Percentiles rank a stretch among this genome's conserved stretches.
Conservation (phyloP, 2,329 filamentous ascomycete genomes). For the Trichoderma koningiopsis region DNA sequence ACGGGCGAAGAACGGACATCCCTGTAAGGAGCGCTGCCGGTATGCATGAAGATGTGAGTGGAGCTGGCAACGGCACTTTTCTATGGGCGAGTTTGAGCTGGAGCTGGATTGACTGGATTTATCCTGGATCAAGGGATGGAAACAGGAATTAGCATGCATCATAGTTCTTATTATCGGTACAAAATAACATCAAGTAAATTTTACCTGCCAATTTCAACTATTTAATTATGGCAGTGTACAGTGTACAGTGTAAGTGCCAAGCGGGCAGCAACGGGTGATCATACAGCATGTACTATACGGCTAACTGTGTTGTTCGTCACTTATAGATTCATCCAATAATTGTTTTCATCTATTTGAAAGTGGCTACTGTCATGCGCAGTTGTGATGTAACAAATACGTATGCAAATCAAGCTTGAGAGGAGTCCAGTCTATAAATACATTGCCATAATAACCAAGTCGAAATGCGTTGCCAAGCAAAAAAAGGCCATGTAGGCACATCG, state of each 20-base stretch:
- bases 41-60: constrained; percentile 19
- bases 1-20: neutral
- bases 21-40: neutral
- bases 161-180: too few species aligned
- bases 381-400: too few species aligned
- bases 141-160: neutral
- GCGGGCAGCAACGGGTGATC: neutral
- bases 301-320: neutral
- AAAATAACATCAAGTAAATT: too few species aligned
- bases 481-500: neutral
- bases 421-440: too few species aligned
- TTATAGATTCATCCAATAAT: neutral
- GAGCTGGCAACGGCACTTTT: constrained; percentile 16
- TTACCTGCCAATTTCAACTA: too few species aligned
- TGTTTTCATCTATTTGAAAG: neutral
- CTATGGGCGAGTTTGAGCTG: neutral
- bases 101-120: neutral
- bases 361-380: too few species aligned
- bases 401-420: too few species aligned
- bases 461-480: neutral
- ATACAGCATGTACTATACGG: neutral
- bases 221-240: too few species aligned
- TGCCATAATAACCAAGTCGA: neutral
- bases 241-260: too few species aligned
- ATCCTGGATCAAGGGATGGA: neutral